Evolutionary conservation across 2,329 filamentous ascomycete species (phyloP).

Genomic region (Talaromyces rugulosus): DNA sequence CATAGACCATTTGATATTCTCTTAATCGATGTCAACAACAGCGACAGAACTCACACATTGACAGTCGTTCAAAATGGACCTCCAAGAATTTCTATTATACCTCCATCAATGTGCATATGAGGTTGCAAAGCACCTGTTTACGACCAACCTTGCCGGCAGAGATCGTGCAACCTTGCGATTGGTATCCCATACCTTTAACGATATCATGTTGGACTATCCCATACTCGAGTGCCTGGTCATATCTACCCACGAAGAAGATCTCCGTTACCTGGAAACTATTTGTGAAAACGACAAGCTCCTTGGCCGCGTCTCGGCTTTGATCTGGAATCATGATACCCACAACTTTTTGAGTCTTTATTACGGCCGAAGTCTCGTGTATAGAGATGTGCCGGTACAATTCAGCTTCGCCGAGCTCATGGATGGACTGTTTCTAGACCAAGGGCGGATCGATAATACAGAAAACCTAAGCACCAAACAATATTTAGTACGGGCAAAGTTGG

Average conservation of each 20-base stretch:
- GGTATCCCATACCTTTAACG: neutral
- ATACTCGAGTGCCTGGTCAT: neutral
- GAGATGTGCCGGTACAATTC: too few species aligned
- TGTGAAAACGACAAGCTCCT: neutral
- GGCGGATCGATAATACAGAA: too few species aligned
- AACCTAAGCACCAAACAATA: too few species aligned
- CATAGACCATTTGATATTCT: too few species aligned
- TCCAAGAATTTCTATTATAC: neutral
- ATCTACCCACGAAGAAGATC: conserved; percentile 1
- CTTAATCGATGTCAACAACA: too few species aligned
- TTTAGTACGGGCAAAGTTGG: neutral
- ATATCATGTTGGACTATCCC: neutral
- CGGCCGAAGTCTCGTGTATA: too few species aligned
- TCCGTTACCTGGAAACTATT: conserved; percentile 1
- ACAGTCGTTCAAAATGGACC: neutral
- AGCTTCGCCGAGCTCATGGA: too few species aligned
- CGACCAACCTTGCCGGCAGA: neutral
- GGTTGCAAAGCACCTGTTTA: neutral
- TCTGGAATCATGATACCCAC: conserved; percentile 2
- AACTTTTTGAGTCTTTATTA: neutral
- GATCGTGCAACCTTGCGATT: neutral
- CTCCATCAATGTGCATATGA: neutral
- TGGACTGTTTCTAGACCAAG: too few species aligned
- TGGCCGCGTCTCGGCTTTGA: neutral
- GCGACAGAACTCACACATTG: too few species aligned